phyloP scores from a whole-genome alignment of 139 green algal species.

The Limnomonas spitsbergensis region DNA sequence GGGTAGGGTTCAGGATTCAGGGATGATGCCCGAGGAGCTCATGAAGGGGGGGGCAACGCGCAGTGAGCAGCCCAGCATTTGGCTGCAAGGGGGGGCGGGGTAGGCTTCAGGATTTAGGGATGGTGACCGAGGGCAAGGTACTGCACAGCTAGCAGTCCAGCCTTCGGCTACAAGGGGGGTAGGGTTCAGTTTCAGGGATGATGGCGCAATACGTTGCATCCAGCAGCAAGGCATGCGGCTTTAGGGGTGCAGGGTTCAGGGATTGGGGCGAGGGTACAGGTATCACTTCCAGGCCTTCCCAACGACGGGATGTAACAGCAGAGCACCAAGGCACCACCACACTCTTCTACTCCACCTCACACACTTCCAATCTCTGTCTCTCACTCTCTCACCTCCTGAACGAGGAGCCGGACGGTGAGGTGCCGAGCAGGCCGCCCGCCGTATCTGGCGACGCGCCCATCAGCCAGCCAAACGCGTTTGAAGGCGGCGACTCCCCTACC shows the following conservation, averaged over 20 bases:
- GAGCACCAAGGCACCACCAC: no score
- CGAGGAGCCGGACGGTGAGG: background rate
- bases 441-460: slow-evolving; percentile 70
- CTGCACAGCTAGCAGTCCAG: background rate
- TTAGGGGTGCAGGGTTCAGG: no score
- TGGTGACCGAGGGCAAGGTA: background rate
- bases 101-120: slow-evolving; percentile 24
- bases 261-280: no score
- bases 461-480: slow-evolving; percentile 66
- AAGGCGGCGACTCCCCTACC: slow-evolving; percentile 33
- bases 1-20: no score
- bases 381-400: background rate
- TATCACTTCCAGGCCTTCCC: no score
- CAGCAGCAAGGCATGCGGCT: no score
- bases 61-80: slow-evolving; percentile 3
- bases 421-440: background rate
- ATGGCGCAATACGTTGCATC: no score
- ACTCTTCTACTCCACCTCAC: no score
- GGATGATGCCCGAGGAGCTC: background rate
- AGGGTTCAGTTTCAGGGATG: no score
- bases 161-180: no score
- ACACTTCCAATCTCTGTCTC: no score
- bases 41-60: background rate
- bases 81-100: no score
- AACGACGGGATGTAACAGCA: background rate